phyloP scores from a whole-genome alignment of 1,139 yeast genomes.

The Candida freyschussii region DNA sequence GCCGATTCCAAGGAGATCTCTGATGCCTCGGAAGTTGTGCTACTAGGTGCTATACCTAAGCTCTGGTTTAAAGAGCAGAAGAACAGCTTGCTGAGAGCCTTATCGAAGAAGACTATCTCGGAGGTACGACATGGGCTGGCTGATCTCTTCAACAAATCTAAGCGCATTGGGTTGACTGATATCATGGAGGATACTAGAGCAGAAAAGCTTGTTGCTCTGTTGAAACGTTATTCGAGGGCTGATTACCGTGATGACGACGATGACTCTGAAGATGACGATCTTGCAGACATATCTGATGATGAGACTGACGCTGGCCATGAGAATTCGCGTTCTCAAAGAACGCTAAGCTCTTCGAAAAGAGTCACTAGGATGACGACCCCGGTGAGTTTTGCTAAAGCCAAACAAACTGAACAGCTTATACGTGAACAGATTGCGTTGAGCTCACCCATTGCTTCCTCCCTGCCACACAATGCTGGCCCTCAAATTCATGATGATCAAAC shows the following conservation, averaged over 20 bases:
- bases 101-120: slow-evolving; percentile 23
- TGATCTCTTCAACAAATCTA: slow-evolving; percentile 8
- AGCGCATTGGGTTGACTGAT: slow-evolving; percentile 8
- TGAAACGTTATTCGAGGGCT: slow-evolving; percentile 5
- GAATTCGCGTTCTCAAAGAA: too few relatives aligned
- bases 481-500: too few relatives aligned
- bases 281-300: slow-evolving; percentile 8
- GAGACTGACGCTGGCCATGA: too few relatives aligned
- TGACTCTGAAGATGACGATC: slow-evolving; percentile 7
- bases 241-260: slow-evolving; percentile 7
- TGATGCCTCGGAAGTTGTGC: slow-evolving; percentile 42
- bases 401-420: too few relatives aligned
- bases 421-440: not conserved
- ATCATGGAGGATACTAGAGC: slow-evolving; percentile 4
- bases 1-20: slow-evolving; percentile 48
- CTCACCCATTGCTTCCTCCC: not conserved
- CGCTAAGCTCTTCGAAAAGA: too few relatives aligned
- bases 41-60: slow-evolving; percentile 64
- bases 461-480: not conserved
- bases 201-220: slow-evolving; percentile 5
- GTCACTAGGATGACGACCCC: too few relatives aligned
- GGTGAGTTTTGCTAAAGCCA: too few relatives aligned
- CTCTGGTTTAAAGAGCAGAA: slow-evolving; percentile 49
- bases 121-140: slow-evolving; percentile 17
- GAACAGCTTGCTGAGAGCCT: slow-evolving; percentile 17